Evolutionary conservation across 1,284 basidiomycete species (phyloP), one percentile per base, ranked within the genome.

Genomic region (Cutaneotrichosporon cyanovorans): DNA sequence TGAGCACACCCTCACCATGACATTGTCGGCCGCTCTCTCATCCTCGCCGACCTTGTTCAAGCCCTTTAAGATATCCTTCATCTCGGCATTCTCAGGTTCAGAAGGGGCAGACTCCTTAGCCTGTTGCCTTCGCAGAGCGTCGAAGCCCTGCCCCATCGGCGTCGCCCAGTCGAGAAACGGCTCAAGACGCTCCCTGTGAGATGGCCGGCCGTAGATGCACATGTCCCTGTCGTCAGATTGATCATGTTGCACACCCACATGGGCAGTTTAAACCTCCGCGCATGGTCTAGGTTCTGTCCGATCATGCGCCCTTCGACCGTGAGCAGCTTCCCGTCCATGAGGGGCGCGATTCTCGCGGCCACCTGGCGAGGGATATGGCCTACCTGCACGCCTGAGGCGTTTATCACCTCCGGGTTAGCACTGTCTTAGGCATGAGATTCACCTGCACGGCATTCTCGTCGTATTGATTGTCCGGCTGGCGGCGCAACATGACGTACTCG

Each of bases 31-130:
- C 9, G 66, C 62, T 36, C 62, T 63, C 18, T 61, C 58, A 60
- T 87, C 84, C 53, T 86, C 82, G 55, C 84, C 78, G 3, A 88
- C 82, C 62, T 82, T 85, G 63, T 85, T 84, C 9, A 89, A 72
- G 15, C 71, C 78, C 41, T 74, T 76, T 16, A 89, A 66, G 68
- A 85, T 80, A 45, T 79, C 71, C 36, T 68, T 75, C 21, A 89
- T 77, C 59, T 86, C 83, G 3, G 74, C 70, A 0, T 85, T 84
- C 30, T 42, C 33, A 11, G 31, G 48, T 9, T 45, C 55, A 46
- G 48, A 53, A 15, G 23, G 15, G 15, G 40, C 45, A n/a, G n/a
- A n/a, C n/a, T n/a, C 54, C 35, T 53, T 44, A 3, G 40, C 36
- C 21, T 43, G 37, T 7, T 12, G 25, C 12, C 14, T 30, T 5